A percentile compares a stretch with the other conserved stretches of the same genome.
phyloP scores from a whole-genome alignment of 1,139 yeast genomes.

The Hemisphaericaspora xylofermentans region DNA sequence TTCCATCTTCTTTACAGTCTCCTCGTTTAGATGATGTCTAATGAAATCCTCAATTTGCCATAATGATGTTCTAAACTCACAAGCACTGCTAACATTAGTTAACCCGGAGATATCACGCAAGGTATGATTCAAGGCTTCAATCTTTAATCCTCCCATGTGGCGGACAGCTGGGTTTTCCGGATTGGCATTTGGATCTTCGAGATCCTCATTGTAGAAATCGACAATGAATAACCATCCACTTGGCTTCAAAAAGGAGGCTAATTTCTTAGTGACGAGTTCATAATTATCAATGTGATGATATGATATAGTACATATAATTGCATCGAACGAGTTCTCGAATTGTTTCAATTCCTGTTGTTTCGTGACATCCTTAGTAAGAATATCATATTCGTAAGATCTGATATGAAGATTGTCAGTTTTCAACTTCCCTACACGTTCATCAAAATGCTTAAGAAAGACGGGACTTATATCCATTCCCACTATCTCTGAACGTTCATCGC shows the following conservation, averaged over 20 bases:
- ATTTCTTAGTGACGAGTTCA: constrained; percentile 28
- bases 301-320: constrained; percentile 36
- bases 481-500: constrained; percentile 18
- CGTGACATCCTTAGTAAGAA: constrained; percentile 23
- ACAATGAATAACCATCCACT: constrained; percentile 37
- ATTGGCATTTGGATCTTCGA: constrained; percentile 17
- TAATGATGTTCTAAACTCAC: constrained; percentile 19
- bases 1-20: constrained; percentile 15
- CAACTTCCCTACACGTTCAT: constrained; percentile 14
- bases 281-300: constrained; percentile 42
- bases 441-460: constrained; percentile 25
- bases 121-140: constrained; percentile 23
- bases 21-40: constrained; percentile 23
- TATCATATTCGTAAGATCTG: constrained; percentile 25
- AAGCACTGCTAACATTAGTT: constrained; percentile 22
- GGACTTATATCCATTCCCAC: constrained; percentile 41
- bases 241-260: constrained; percentile 32
- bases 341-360: constrained; percentile 14
- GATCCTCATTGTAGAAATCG: constrained; percentile 39
- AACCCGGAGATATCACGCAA: constrained; percentile 24
- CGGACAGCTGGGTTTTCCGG: constrained; percentile 20
- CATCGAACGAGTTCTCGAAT: constrained; percentile 28
- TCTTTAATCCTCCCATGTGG: constrained; percentile 38
- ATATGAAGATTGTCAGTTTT: constrained; percentile 12
- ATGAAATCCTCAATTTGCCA: constrained; percentile 29